phyloP scores from a whole-genome alignment of 306 rosid species.

The Dryas drummondii region DNA sequence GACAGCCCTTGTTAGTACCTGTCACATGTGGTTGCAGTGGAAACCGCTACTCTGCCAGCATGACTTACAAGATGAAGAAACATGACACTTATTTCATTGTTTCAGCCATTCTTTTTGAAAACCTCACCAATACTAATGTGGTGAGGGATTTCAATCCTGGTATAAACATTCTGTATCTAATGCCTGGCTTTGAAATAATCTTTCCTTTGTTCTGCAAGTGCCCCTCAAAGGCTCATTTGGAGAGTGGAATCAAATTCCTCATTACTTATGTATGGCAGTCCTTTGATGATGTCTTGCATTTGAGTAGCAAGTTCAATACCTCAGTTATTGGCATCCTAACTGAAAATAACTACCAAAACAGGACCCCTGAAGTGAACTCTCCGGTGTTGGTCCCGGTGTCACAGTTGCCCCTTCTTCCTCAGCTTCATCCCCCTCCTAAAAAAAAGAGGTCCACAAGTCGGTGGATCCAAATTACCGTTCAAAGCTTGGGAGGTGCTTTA shows the following conservation, averaged over 20 bases:
- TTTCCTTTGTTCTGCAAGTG: constrained; percentile 66
- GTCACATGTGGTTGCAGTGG: constrained; percentile 56
- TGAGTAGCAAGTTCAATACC: constrained; percentile 51
- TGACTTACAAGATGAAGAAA: constrained; percentile 37
- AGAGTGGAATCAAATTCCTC: constrained; percentile 38
- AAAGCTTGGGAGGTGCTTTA: constrained; percentile 36
- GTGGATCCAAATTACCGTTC: constrained; percentile 27
- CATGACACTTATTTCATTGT: constrained; percentile 45
- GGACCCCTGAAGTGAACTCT: constrained; percentile 31
- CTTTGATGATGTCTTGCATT: constrained; percentile 38
- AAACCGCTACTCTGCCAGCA: constrained; percentile 48
- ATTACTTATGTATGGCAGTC: constrained; percentile 65
- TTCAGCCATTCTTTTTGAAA: constrained; percentile 35
- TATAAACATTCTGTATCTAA: too few relatives aligned
- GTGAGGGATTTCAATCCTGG: constrained; percentile 38
- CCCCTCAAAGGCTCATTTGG: constrained; percentile 43
- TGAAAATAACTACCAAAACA: constrained; percentile 42
- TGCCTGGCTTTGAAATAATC: constrained; percentile 30
- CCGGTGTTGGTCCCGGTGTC: constrained; percentile 58
- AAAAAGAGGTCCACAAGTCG: constrained; percentile 15
- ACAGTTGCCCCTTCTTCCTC: constrained; percentile 45
- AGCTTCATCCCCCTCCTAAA: constrained; percentile 11
- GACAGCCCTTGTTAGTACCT: constrained; percentile 57
- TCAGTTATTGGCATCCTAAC: constrained; percentile 32
- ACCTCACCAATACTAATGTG: constrained; percentile 44